A percentile compares a stretch with the other conserved stretches of the same genome.
Evolutionary conservation across 495 filamentous ascomycete species (phyloP).

Genomic region (Schizothecium vesticola): DNA sequence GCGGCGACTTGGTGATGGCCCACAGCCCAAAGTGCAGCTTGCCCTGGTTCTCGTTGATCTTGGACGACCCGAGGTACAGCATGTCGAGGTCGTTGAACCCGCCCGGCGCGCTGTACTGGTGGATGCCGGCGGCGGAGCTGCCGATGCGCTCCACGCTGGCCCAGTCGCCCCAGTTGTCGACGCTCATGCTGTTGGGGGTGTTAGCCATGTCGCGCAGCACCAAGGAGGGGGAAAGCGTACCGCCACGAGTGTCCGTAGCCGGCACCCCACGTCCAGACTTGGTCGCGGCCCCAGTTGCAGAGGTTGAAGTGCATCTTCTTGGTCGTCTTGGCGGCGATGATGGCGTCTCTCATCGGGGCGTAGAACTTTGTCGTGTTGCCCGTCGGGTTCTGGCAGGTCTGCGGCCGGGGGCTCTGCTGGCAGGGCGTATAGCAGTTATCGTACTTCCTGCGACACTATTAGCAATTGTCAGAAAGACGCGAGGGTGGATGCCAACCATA

Average conservation of each 20-base stretch:
- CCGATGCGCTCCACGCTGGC: conserved; percentile 45
- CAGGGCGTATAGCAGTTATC: conserved; percentile 54
- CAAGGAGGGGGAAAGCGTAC: background rate
- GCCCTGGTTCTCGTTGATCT: conserved; percentile 35
- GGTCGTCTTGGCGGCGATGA: background rate
- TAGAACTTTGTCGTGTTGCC: conserved; percentile 52
- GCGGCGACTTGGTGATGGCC: conserved; percentile 52
- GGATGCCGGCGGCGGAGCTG: conserved; percentile 44
- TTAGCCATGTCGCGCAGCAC: background rate
- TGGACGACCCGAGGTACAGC: conserved; percentile 34
- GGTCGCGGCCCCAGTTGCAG: conserved; percentile 56
- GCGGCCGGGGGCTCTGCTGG: conserved; percentile 8
- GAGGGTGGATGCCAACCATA: background rate
- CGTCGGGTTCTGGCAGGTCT: conserved; percentile 46
- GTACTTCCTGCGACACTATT: conserved; percentile 46
- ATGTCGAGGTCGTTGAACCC: conserved; percentile 55
- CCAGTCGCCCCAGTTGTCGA: conserved; percentile 52
- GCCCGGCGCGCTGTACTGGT: conserved; percentile 33
- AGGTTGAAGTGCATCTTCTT: conserved; percentile 56
- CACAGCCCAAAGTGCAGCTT: conserved; percentile 54
- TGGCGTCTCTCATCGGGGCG: conserved; percentile 55
- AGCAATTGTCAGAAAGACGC: background rate
- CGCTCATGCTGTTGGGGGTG: conserved; percentile 34
- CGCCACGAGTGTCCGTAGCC: conserved; percentile 53
- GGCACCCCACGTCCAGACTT: conserved; percentile 41